A percentile compares a stretch with the other conserved stretches of the same genome.
Conservation (phyloP, 2,329 filamentous ascomycete species). For the Paracoccidioides brasiliensis region DNA sequence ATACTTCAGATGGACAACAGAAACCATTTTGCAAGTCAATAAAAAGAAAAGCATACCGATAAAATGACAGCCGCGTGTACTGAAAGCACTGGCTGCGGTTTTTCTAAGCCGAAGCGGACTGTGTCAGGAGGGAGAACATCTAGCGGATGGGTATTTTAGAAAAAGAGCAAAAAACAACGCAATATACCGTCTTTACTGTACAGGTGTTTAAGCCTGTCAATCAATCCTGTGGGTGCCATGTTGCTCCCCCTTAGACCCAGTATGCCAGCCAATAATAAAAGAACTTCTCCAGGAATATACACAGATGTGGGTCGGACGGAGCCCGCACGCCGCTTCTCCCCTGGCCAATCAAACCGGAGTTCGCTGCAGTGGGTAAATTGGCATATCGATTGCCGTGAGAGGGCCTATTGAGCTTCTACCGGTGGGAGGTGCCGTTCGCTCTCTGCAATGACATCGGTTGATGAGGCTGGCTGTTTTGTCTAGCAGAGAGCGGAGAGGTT, state of each 20-base stretch:
- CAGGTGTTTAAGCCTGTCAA: constrained; percentile 1
- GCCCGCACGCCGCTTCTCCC: too few relatives aligned
- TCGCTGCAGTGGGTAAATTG: too few relatives aligned
- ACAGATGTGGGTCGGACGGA: background rate
- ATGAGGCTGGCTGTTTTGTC: too few relatives aligned
- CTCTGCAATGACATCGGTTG: too few relatives aligned
- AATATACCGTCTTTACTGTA: background rate
- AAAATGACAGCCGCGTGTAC: constrained; percentile 6
- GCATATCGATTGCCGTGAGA: too few relatives aligned
- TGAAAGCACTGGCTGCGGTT: constrained; percentile 10
- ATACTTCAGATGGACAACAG: too few relatives aligned
- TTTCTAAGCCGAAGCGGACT: background rate
- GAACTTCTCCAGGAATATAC: background rate
- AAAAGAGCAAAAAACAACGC: background rate
- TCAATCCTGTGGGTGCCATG: constrained; percentile 2
- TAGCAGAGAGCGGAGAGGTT: too few relatives aligned
- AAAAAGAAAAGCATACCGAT: constrained; percentile 5
- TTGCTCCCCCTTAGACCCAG: background rate
- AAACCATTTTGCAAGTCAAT: background rate
- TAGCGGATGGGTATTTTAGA: background rate
- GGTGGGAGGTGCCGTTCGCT: too few relatives aligned
- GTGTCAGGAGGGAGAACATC: background rate
- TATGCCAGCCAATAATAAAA: background rate
- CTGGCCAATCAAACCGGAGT: too few relatives aligned
- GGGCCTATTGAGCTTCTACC: too few relatives aligned